These are phyloP conservation scores for Mucor sp. DNA, from an alignment of 371 early-diverging fungal genomes.

Conservation along the genomic window DNA sequence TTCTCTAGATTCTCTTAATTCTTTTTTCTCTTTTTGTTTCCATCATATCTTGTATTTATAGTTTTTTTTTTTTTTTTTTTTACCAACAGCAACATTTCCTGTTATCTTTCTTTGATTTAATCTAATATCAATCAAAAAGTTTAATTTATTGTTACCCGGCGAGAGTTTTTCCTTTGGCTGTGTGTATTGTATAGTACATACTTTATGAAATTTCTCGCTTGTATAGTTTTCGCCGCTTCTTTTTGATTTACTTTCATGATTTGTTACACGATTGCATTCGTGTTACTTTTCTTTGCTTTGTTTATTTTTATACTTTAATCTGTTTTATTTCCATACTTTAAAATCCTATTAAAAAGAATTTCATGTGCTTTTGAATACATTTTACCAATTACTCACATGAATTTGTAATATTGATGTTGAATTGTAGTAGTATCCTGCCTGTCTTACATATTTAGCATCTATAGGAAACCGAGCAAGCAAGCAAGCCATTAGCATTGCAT, in stretches of 20 bases:
- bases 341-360: background rate
- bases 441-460: too few relatives aligned
- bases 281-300: background rate
- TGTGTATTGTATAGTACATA: too few relatives aligned
- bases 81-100: background rate
- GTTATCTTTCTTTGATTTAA: background rate
- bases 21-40: background rate
- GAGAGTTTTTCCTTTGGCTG: background rate
- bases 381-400: background rate
- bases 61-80: background rate
- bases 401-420: too few relatives aligned
- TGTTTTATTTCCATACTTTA: too few relatives aligned
- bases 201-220: background rate
- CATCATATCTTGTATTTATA: background rate
- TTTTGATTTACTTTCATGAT: background rate
- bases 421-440: too few relatives aligned
- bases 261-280: background rate
- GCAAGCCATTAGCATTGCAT: background rate
- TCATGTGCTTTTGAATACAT: background rate
- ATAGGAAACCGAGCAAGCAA: too few relatives aligned
- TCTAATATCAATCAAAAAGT: constrained; percentile 2
- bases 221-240: background rate
- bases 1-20: constrained; percentile 43
- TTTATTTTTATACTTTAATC: too few relatives aligned
- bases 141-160: background rate